Evolutionary conservation across 495 filamentous ascomycete genomes (phyloP).

Genomic region (Usnea hakonensis): DNA sequence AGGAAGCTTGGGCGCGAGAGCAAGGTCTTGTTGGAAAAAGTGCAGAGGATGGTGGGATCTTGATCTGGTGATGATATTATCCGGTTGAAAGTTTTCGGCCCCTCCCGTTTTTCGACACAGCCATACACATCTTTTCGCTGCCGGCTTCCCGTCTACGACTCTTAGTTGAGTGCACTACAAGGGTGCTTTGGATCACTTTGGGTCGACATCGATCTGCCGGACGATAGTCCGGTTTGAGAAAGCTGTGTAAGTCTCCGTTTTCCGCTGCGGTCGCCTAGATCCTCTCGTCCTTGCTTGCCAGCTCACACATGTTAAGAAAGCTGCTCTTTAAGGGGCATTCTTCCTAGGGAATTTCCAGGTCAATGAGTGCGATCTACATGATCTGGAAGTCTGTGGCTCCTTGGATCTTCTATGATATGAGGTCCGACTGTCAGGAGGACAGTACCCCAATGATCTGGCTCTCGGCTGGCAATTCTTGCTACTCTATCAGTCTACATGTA

Average conservation of each 20-base stretch:
- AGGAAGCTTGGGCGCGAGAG: slow-evolving; percentile 81
- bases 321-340: background rate
- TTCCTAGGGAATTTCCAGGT: background rate
- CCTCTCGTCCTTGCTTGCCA: background rate
- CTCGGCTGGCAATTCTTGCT: background rate
- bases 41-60: slow-evolving; percentile 29
- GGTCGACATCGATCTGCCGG: background rate
- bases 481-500: background rate
- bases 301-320: background rate
- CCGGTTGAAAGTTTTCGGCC: background rate
- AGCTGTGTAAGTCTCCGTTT: background rate
- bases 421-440: background rate
- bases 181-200: background rate
- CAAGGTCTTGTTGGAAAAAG: slow-evolving; percentile 69
- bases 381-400: background rate
- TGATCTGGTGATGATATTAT: background rate
- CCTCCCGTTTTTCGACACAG: background rate
- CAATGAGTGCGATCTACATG: background rate
- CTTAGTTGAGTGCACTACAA: background rate
- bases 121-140: background rate
- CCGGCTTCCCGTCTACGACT: background rate
- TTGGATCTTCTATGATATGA: background rate
- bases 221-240: background rate
- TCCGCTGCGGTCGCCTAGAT: background rate
- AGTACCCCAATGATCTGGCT: background rate